Base-by-base conservation (phyloP, 768 basidiomycete species). In the Suillus decipiens region DNA sequence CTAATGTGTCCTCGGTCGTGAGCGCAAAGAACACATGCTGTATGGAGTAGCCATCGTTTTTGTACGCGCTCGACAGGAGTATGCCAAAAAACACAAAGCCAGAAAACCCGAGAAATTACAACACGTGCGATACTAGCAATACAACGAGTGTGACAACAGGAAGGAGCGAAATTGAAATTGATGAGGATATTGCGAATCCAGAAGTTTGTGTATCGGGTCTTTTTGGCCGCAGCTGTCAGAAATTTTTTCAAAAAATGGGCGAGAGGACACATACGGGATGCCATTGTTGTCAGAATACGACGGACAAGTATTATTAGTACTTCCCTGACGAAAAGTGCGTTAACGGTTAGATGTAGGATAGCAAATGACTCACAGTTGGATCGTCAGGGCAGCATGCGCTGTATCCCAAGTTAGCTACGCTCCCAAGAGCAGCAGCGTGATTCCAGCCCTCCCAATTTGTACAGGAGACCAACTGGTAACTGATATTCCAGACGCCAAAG, bases 401-500 rank as follows among this genome's bases (percentile, higher is more conserved):
- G 22, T 79, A 77, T 12, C 81, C 89, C 37, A 89, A 73, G 63
- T 78, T 76, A 24, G 81, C 70, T 19, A 90, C 87, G 62, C 86
- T 89, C 24, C 92, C 92, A 43, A 93, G 76, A 15, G 90, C 89
- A 15, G 84, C 77, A 17, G 81, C 70, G 62, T 88, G 77, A 22
- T 76, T 79, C 57, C 77, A 81, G 10, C 93, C 93, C 41, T 79
- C 74, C 93, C 92, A 94, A 59, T 83, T 73, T 2, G 82, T 61
- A 69, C 92, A 94, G 36, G 86, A 75, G 11, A 93, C 85, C 34
- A 76, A 79, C 67, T 86, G 75, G 71, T 93, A 93, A 19, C 81
- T 86, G 69, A 92, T 79, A 68, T 93, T 92, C 92, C 93, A 95
- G 22, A 93, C 86, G 57, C 93, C 91, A 78, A 93, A 94, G 70